phyloP scores from a whole-genome alignment of 164 flowering plant species.

The Stephania cephalantha region DNA sequence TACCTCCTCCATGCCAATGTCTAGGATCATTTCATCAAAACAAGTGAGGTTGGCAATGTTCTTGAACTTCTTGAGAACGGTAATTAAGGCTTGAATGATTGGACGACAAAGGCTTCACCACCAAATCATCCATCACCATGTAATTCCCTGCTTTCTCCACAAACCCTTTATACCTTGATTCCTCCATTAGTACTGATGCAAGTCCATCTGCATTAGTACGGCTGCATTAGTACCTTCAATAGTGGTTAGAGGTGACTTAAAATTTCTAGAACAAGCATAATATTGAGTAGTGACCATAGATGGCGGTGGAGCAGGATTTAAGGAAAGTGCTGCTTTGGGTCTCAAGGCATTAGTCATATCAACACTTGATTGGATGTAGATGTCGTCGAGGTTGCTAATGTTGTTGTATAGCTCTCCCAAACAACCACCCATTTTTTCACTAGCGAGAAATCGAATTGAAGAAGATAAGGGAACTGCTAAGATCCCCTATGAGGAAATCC shows the following conservation, averaged over 20 bases:
- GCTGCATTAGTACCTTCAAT: too few species aligned
- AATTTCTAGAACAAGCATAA: too few species aligned
- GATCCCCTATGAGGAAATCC: slow-evolving; percentile 16
- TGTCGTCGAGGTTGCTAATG: slow-evolving; percentile 6
- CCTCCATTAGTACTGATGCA: too few species aligned
- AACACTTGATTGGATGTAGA: background rate
- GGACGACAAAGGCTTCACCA: background rate
- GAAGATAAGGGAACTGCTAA: slow-evolving; percentile 6
- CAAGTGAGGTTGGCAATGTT: background rate
- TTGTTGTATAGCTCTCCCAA: slow-evolving; percentile 1
- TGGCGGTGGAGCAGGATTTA: too few species aligned
- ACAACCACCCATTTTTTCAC: slow-evolving; percentile 1
- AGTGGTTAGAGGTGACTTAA: background rate
- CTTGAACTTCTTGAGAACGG: too few species aligned
- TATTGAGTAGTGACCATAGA: too few species aligned
- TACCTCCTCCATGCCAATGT: slow-evolving; percentile 7
- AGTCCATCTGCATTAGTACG: too few species aligned
- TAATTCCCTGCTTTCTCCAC: slow-evolving; percentile 1
- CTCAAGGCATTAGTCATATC: background rate
- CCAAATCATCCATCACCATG: slow-evolving; percentile 15
- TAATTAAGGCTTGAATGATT: too few species aligned
- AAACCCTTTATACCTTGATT: background rate
- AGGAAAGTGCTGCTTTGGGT: background rate
- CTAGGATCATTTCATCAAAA: slow-evolving; percentile 3
- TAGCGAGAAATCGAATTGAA: background rate